Conservation (phyloP, 2,329 filamentous ascomycete species). For the Ilyonectria robusta region DNA sequence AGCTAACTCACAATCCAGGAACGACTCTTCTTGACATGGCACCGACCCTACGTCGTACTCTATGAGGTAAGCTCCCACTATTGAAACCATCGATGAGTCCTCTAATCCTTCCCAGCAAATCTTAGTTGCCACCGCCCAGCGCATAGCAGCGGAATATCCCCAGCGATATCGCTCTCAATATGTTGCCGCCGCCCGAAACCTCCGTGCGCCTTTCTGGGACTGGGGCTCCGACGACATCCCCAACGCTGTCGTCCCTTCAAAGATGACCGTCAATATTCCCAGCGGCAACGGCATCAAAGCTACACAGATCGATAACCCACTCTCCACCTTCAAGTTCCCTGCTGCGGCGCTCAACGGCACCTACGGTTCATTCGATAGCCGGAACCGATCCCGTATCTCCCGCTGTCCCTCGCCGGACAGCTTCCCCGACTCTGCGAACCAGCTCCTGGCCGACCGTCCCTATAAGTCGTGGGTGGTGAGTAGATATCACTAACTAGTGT, state of each 20-base stretch:
- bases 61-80: constrained; percentile 61
- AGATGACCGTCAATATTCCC: constrained; percentile 59
- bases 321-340: constrained; percentile 67
- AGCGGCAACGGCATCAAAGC: constrained; percentile 48
- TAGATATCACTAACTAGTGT: constrained; percentile 5
- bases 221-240: constrained; percentile 65
- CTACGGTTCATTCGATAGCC: constrained; percentile 54
- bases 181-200: constrained; percentile 58
- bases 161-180: constrained; percentile 54
- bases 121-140: constrained; percentile 61
- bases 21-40: constrained; percentile 67
- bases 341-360: constrained; percentile 53
- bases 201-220: constrained; percentile 69
- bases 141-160: constrained; percentile 62
- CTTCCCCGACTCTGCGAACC: constrained; percentile 59
- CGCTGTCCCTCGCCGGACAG: constrained; percentile 56
- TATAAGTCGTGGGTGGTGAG: constrained; percentile 61
- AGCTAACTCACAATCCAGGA: constrained; percentile 54
- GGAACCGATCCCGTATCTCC: constrained; percentile 54
- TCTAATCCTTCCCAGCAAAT: constrained; percentile 60
- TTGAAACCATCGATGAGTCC: not conserved
- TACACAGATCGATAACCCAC: constrained; percentile 64
- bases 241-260: constrained; percentile 52
- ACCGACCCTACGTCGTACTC: constrained; percentile 68
- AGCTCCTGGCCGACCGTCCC: constrained; percentile 47